Evolutionary conservation across 768 basidiomycete species (phyloP), one percentile per base, ranked within the genome.

Genomic region (Lanmaoa rubissima): DNA sequence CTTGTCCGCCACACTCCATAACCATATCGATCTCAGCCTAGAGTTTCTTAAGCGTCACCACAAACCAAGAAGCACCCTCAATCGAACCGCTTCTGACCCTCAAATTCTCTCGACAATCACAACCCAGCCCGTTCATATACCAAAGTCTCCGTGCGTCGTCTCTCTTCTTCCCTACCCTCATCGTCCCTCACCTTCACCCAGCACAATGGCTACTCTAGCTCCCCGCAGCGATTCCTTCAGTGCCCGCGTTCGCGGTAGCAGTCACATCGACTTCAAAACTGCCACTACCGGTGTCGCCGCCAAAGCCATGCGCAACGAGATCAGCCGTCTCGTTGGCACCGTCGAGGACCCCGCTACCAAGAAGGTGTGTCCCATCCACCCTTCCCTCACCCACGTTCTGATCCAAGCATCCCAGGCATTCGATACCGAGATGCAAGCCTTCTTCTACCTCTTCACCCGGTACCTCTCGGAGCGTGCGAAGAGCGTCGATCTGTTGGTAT

Each of bases 251-350:
- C 85, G 90, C 57, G 90, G 90, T 62, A 83, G 85, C 53, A 85
- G 83, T 64, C 88, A 92, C 73, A 87, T 92, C 78, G 90, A 98
- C 77, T 96, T 96, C 85, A 94, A 95, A 81, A 95, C 93, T n/a
- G 96, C 96, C 61, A 95, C 85, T 51, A 94, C 93, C 52, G 93
- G 92, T 62, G 88, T 94, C 62, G 89, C 92, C 28, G 90, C 92
- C 63, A 98, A 97, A 79, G 81, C 94, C 54, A 98, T 98, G 96
- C 87, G 94, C 79, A 97, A 98, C 72, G 97, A 98, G 79, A 88
- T 99, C 76, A 89, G 89, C 74, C 85, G 85, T 69, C 90, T 99
- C 81, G 93, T 98, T 68, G 78, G 81, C 70, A 88, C 87, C 59
- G 90, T 96, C 69, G 79, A 84, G 61, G 91, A 98, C 61, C 80